Base-by-base conservation (phyloP, 2,329 filamentous ascomycete genomes). In the Teratosphaeria zuluensis region DNA sequence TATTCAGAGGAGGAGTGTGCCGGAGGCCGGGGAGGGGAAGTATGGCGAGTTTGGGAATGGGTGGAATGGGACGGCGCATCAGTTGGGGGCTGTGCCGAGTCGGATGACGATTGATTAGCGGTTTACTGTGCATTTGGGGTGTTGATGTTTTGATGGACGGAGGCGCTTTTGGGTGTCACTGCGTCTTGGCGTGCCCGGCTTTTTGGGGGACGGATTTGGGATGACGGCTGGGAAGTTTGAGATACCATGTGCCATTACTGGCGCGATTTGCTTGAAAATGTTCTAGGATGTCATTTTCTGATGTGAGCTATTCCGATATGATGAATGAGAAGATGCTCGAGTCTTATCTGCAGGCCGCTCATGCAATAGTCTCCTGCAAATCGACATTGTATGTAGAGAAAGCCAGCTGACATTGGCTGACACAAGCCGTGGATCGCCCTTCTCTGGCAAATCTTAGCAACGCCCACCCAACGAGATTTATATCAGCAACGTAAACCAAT, bases 1-100 rank as follows among this genome's bases (percentile, higher is more conserved):
- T 72, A 83, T 99, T 59, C 81, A 85, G 66, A 81, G 80, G 69
- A 78, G 81, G 63, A 82, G 80, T 67, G 70, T 78, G 16, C 69
- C 72, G 54, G 71, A 69, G 58, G 75, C 74, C 59, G 78, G 80
- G 42, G 81, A 84, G 65, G 80, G 81, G 63, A 68, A 71, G 59
- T 64, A 61, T 55, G 53, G 33, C 9, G 33, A 21, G 21, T 42
- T 19, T 21, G 46, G 32, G 19, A 11, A 21, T 6, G 55, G 24
- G 21, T 32, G n/a, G 12, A 8, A 14, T 14, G 57, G 53, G n/a
- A 12, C 21, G 8, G 35, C 57, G 32, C 57, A 59, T 42, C 57
- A 55, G 28, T 53, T 59, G 32, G 57, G 57, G 14, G 16, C 16
- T 6, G 57, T 59, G 57, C 35, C 53, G 42, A 52, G 16, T 24